Conservation (phyloP, 352 stramenopile genomes). For the Globisporangium polare region DNA sequence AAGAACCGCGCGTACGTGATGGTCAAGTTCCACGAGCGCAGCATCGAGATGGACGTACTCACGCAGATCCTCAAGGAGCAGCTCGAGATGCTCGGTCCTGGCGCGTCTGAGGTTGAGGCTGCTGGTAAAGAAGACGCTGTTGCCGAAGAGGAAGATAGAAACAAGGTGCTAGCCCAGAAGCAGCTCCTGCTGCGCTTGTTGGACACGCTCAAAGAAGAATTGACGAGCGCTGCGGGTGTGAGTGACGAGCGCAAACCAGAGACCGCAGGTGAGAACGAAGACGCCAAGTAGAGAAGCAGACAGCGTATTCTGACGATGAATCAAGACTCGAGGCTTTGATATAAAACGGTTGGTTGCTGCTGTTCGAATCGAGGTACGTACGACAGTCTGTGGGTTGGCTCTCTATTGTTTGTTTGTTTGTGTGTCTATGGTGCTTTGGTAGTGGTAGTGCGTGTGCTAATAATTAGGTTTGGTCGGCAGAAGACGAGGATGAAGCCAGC, state of each 20-base stretch:
- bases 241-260: neutral
- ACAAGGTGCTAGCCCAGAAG: conserved; percentile 33
- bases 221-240: conserved; percentile 5
- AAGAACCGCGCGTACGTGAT: conserved; percentile 67
- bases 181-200: conserved; percentile 34
- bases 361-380: neutral
- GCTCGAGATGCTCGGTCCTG: conserved; percentile 35
- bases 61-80: conserved; percentile 51
- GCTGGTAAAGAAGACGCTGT: conserved; percentile 2
- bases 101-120: neutral
- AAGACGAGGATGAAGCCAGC: neutral
- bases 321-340: neutral
- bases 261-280: neutral
- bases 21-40: conserved; percentile 76
- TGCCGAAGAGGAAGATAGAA: conserved; percentile 14
- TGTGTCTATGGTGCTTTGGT: neutral
- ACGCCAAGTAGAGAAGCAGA: neutral
- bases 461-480: neutral
- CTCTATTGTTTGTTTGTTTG: neutral
- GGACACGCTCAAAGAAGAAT: conserved; percentile 14
- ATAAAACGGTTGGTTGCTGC: neutral
- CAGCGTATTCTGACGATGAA: neutral
- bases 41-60: conserved; percentile 45
- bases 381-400: neutral
- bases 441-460: neutral